These are phyloP conservation scores for Mycocentrospora acerina DNA, from an alignment of 2,329 filamentous ascomycete genomes.

Conservation along the genomic window DNA sequence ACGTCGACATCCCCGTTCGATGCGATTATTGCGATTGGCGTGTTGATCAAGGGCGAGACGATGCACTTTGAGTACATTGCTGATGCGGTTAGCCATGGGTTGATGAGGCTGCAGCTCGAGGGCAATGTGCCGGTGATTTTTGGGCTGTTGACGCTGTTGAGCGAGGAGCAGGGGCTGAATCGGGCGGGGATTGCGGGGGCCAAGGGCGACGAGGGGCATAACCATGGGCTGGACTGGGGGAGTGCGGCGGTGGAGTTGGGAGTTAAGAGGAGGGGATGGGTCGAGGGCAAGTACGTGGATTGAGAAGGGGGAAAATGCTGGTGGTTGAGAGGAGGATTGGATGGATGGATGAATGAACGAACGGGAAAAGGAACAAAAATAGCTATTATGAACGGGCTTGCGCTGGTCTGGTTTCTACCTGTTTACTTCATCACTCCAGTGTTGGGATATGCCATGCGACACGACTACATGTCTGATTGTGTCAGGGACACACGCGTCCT, in stretches of 20 bases:
- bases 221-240: slow-evolving; percentile 97
- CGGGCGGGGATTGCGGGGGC: slow-evolving; percentile 69
- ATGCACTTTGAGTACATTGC: slow-evolving; percentile 99
- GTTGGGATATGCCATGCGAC: too few relatives aligned
- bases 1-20: slow-evolving; percentile 66
- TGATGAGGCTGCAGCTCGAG: slow-evolving; percentile 94
- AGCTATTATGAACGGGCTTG: too few relatives aligned
- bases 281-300: slow-evolving; percentile 63
- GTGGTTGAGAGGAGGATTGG: neutral
- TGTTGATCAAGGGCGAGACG: slow-evolving; percentile 96
- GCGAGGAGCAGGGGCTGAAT: slow-evolving; percentile 81
- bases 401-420: too few relatives aligned
- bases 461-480: too few relatives aligned
- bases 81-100: slow-evolving; percentile 82
- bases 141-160: slow-evolving; percentile 85
- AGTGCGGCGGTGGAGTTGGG: slow-evolving; percentile 91
- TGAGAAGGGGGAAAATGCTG: slow-evolving; percentile 20
- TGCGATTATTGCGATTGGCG: slow-evolving; percentile 91
- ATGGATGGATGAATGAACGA: neutral
- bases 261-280: slow-evolving; percentile 82
- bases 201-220: slow-evolving; percentile 62
- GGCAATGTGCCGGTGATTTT: slow-evolving; percentile 87
- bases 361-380: too few relatives aligned
- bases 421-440: too few relatives aligned
- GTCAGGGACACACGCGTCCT: too few relatives aligned